A percentile compares a stretch with the other conserved stretches of the same genome.
These are phyloP conservation scores for Diplosphaera chodatii DNA, from an alignment of 139 green algal species.

Conservation along the genomic window DNA sequence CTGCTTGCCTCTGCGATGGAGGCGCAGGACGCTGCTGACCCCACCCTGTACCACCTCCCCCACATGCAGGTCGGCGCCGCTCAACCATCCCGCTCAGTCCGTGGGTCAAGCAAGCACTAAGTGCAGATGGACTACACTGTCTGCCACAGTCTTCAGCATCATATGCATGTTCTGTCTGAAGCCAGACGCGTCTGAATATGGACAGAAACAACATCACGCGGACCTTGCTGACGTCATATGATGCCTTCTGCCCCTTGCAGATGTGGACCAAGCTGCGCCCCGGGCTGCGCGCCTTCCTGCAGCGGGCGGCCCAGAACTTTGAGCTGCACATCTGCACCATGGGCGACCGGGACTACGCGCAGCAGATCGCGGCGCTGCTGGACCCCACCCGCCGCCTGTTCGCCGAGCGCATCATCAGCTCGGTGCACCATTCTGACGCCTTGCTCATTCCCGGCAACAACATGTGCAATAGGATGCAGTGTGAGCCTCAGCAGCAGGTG, in stretches of 20 bases:
- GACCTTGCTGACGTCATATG: too few species aligned
- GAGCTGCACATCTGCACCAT: constrained; percentile 96
- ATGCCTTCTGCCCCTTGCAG: constrained; percentile 41
- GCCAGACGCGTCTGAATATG: too few species aligned
- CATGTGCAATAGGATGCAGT: too few species aligned
- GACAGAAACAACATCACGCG: too few species aligned
- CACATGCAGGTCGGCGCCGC: background rate
- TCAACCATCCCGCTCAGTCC: too few species aligned
- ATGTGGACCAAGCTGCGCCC: constrained; percentile 95
- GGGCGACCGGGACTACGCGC: constrained; percentile 84
- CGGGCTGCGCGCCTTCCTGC: constrained; percentile 58
- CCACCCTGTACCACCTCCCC: constrained; percentile 5
- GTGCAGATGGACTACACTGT: too few species aligned
- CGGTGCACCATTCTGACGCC: background rate
- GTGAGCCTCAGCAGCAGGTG: too few species aligned
- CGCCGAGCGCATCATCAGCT: constrained; percentile 53
- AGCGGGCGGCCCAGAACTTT: constrained; percentile 39
- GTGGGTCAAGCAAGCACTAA: too few species aligned
- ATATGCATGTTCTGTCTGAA: too few species aligned
- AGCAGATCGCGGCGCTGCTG: constrained; percentile 75
- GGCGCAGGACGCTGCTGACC: constrained; percentile 4
- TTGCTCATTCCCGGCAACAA: too few species aligned
- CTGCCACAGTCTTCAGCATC: too few species aligned
- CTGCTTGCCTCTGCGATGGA: background rate
- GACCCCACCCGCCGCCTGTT: constrained; percentile 67